A percentile compares a stretch with the other conserved stretches of the same genome.
Evolutionary conservation across 306 rosid genomes (phyloP).

Genomic region (Myrica gale): DNA sequence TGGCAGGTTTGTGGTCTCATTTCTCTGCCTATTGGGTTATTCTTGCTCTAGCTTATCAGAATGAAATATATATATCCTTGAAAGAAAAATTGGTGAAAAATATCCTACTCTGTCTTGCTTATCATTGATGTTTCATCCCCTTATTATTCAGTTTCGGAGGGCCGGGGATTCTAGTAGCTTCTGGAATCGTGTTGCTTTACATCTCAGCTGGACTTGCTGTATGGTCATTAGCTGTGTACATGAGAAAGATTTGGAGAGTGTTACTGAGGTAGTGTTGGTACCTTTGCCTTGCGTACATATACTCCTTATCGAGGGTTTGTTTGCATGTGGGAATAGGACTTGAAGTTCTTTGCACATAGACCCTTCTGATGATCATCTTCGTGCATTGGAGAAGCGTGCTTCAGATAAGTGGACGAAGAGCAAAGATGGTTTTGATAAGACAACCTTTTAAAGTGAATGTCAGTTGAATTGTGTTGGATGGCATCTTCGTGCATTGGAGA

Average conservation of each 20-base stretch:
- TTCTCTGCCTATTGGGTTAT: constrained; percentile 13
- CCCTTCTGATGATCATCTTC: constrained; percentile 21
- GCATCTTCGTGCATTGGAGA: constrained; percentile 18
- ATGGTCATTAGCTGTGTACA: constrained; percentile 86
- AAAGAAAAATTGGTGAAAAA: constrained; percentile 1
- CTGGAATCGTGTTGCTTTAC: constrained; percentile 82
- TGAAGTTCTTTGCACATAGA: background rate
- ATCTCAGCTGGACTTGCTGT: constrained; percentile 93
- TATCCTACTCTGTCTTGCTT: constrained; percentile 20
- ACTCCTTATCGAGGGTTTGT: constrained; percentile 20
- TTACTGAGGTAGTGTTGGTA: constrained; percentile 52
- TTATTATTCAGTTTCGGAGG: constrained; percentile 66
- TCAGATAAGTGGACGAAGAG: constrained; percentile 21
- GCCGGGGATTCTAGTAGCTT: constrained; percentile 56
- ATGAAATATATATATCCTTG: constrained; percentile 4
- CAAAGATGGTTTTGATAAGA: constrained; percentile 10
- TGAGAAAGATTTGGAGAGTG: constrained; percentile 82
- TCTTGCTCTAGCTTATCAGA: constrained; percentile 18
- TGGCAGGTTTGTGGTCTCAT: constrained; percentile 53
- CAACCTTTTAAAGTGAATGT: background rate
- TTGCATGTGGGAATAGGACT: background rate
- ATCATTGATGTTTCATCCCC: background rate
- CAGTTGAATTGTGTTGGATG: background rate
- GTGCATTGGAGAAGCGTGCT: constrained; percentile 24
- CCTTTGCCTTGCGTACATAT: constrained; percentile 25